Base-by-base conservation (phyloP, 352 stramenopile species). In the Phytophthora kernoviae region DNA sequence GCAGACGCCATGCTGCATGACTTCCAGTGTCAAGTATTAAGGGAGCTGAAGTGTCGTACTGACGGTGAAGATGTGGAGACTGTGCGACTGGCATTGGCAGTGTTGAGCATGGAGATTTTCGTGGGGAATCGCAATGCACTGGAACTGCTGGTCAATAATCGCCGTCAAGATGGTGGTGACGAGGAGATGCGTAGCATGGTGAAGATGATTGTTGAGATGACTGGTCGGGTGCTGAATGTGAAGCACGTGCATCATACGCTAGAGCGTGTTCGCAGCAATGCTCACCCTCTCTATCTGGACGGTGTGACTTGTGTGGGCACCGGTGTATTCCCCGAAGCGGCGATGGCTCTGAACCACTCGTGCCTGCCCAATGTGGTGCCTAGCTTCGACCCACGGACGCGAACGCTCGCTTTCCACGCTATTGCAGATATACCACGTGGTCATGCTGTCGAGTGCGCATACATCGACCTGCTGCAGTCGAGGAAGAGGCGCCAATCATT, bases 321-420 rank as follows among this genome's bases (percentile, higher is more conserved):
- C 5, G 81, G 81, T 0, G n/a, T 91, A 11, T 89, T 91, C 51
- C 81, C 79, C 0, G 77, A 88, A 26, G 82, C 79, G 20, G 77
- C 82, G 8, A 90, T 90, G 79, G 62, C 73, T 12, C 52, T 91
- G 41, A 89, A 91, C 54, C 79, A 91, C 57, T 87, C 79, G 49
- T 91, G 82, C 54, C 14, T 65, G 2, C 82, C 82, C 18, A 90
- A 88, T 54, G 77, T 90, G 33, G 61, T 69, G 15, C 59, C 78
- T 10, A 79, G 63, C 27, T 91, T 88, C 24, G 64, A 90, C 12
- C 55, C 68, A 4, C 34, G 40, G 15, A 79, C 73, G 18, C 69
- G 79, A 8, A 74, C 66, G n/a, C 70, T 91, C 17, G 37, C 58
- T 8, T 85, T 88, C 39, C 59, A 84, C 26, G 70, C 73, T 24